Evolutionary conservation across 1,139 yeast genomes (phyloP).

Genomic region (Hanseniaspora uvarum): DNA sequence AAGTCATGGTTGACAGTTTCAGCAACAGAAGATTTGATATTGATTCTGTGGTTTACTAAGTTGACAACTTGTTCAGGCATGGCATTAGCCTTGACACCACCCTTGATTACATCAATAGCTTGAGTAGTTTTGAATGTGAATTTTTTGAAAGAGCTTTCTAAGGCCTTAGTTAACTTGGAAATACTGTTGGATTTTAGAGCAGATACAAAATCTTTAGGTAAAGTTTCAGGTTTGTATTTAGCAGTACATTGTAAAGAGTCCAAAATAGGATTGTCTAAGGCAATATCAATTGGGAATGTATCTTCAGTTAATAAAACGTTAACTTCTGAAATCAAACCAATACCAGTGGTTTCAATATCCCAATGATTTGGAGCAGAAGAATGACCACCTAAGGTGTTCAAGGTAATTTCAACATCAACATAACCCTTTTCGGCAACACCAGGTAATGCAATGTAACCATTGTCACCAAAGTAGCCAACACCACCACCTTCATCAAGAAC

Average conservation of each 20-base stretch:
- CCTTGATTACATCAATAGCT: constrained; percentile 48
- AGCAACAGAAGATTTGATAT: constrained; percentile 40
- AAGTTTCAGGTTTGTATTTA: constrained; percentile 30
- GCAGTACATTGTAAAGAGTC: constrained; percentile 41
- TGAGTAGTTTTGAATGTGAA: constrained; percentile 48
- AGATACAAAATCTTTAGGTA: constrained; percentile 1
- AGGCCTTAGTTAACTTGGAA: constrained; percentile 6
- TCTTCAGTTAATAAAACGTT: constrained; percentile 42
- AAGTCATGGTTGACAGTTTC: constrained; percentile 37
- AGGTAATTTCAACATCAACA: constrained; percentile 39
- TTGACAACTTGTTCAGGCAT: constrained; percentile 57
- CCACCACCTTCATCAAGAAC: constrained; percentile 57
- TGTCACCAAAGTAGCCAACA: constrained; percentile 32
- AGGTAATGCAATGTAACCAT: constrained; percentile 47
- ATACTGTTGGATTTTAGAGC: constrained; percentile 12
- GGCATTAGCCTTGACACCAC: constrained; percentile 61
- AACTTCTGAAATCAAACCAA: constrained; percentile 55
- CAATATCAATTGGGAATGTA: constrained; percentile 39
- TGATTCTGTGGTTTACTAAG: constrained; percentile 46
- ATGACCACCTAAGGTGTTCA: constrained; percentile 60
- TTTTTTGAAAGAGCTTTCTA: constrained; percentile 20
- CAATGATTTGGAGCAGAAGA: constrained; percentile 52
- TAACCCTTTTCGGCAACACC: constrained; percentile 62
- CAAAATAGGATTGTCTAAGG: constrained; percentile 42
- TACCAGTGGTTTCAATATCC: constrained; percentile 47